phyloP scores from a whole-genome alignment of 2,329 filamentous ascomycete genomes.

The Scedosporium aurantiacum region DNA sequence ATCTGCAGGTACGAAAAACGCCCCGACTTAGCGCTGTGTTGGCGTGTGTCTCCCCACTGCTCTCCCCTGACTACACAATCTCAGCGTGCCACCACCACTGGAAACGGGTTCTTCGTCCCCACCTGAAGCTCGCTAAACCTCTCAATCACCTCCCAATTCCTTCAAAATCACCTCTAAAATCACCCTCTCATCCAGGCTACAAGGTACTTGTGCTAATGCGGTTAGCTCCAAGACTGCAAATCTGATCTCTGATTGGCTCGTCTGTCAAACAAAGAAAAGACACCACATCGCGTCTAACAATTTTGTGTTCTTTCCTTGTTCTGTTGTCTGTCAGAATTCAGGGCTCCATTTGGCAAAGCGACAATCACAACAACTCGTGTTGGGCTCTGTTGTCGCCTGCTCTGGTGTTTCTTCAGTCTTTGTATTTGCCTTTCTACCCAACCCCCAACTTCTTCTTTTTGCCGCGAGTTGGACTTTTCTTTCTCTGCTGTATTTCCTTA shows the following conservation, averaged over 20 bases:
- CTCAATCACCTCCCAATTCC: not conserved
- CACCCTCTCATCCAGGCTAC: not conserved
- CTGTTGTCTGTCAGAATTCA: not conserved
- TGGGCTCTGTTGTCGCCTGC: not conserved
- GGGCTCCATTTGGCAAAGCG: not conserved
- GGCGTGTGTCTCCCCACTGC: not conserved
- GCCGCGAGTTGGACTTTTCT: not conserved
- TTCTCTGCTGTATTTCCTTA: not conserved
- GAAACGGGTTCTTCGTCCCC: not conserved
- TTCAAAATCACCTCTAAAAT: not conserved
- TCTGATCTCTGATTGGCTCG: not conserved
- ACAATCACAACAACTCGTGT: conserved; percentile 1
- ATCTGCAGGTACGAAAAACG: not conserved
- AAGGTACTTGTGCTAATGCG: conserved; percentile 1
- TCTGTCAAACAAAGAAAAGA: not conserved
- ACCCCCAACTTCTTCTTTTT: not conserved
- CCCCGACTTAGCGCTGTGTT: not conserved
- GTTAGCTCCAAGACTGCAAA: not conserved
- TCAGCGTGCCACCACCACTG: not conserved
- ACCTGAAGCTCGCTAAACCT: not conserved
- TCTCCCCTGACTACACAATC: not conserved
- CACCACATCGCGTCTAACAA: not conserved
- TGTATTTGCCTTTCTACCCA: not conserved
- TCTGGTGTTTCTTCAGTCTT: not conserved
- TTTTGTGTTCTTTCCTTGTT: not conserved